Evolutionary conservation across 805 yeast genomes (phyloP).

Genomic region (Cyberlindnera xishuangbannaensis): DNA sequence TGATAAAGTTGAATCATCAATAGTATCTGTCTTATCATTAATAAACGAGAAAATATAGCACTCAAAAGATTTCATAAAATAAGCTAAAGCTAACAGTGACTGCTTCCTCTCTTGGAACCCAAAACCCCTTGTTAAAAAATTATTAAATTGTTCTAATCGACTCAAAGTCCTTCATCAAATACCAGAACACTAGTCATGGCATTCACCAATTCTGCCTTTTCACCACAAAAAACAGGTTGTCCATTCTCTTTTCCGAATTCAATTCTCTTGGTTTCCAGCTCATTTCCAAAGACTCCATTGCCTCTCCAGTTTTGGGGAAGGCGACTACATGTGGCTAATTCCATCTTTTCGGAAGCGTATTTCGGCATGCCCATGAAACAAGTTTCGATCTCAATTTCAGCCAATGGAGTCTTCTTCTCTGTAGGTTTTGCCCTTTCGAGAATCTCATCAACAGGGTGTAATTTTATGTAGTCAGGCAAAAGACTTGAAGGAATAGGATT

Average conservation of each 20-base stretch:
- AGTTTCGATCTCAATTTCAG: conserved; percentile 54
- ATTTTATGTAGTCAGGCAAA: conserved; percentile 23
- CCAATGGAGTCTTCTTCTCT: conserved; percentile 28
- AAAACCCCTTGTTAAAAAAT: no score
- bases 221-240: conserved; percentile 15
- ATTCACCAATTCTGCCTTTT: conserved; percentile 12
- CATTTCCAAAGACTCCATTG: conserved; percentile 7
- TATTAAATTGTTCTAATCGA: no score
- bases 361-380: conserved; percentile 26
- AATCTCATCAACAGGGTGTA: conserved; percentile 14
- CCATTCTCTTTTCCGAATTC: conserved; percentile 17
- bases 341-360: conserved; percentile 11
- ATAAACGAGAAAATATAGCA: no score
- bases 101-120: no score
- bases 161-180: conserved; percentile 1
- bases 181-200: conserved; percentile 17
- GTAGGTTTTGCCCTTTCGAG: conserved; percentile 19
- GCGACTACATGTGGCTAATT: conserved; percentile 15
- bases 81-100: no score
- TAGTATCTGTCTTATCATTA: no score
- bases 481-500: conserved; percentile 23
- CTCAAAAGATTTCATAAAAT: no score
- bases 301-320: neutral
- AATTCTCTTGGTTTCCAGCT: conserved; percentile 4
- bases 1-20: no score